Evolutionary conservation across 495 filamentous ascomycete genomes (phyloP), one percentile per base, ranked within the genome.

Genomic region (Talaromyces proteolyticus): DNA sequence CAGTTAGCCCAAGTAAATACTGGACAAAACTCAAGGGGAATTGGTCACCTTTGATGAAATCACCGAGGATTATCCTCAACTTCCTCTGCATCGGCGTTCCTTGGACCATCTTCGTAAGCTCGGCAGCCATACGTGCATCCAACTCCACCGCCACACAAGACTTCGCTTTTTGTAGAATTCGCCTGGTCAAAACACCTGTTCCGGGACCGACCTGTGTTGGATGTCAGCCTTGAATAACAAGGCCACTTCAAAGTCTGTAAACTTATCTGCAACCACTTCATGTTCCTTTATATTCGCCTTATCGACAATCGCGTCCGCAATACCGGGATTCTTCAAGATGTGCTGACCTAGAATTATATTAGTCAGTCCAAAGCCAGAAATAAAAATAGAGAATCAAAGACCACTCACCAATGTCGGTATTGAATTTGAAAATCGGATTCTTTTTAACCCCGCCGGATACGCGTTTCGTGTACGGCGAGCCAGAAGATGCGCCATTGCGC

Each of bases 41-140:
- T n/a, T n/a, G n/a, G n/a, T n/a, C n/a, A 49, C 50, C 42, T 38
- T 54, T 54, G 46, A 54, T 44, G 26, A 54, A 49, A 44, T 54
- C 52, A 16, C 52, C 52, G 4, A 54, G 46, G 24, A 54, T 50
- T 16, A 54, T 50, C 22, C 42, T 39, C n/a, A 54, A 40, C 20
- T 47, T 48, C 17, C 20, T 41, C 23, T 54, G 46, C 42, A 25
- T 25, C 12, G 52, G 52, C 40, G 46, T 54, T 14, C 46, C 52
- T 23, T 54, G 52, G n/a, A 54, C 45, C 25, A 48, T 48, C n/a
- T 44, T 43, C 18, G 52, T 54, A 20, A 54, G 45, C 36, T 54
- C 52, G 12, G 52, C 52, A 40, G 52, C 52, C 52, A 54, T 54
- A 22, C 52, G 45, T 3, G 52, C 46, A 50, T 54, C 52, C 37